A percentile compares a stretch with the other conserved stretches of the same genome.
Evolutionary conservation across 2,329 filamentous ascomycete genomes (phyloP).

Genomic region (Botrytis pseudocinerea): DNA sequence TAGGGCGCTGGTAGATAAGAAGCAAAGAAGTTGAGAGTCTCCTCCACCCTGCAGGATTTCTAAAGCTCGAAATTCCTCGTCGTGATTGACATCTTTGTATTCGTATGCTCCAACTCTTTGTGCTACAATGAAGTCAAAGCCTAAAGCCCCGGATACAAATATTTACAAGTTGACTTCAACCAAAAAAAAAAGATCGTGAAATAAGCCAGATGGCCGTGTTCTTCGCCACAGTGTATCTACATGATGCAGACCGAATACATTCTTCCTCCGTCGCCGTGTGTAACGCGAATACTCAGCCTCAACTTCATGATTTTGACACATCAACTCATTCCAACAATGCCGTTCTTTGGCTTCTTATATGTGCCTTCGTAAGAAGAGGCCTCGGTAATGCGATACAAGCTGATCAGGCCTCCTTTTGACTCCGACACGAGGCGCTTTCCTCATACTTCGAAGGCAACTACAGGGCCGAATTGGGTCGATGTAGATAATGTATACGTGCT

Average conservation of each 20-base stretch:
- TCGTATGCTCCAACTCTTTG: slow-evolving; percentile 11
- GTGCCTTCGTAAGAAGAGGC: background rate
- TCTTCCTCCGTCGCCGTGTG: background rate
- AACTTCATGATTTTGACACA: background rate
- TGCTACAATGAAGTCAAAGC: too few relatives aligned
- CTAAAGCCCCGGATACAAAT: too few relatives aligned
- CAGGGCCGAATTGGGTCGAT: background rate
- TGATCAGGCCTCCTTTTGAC: background rate
- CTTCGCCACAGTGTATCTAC: too few relatives aligned
- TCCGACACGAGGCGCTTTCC: background rate
- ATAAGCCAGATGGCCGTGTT: too few relatives aligned
- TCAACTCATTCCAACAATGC: background rate
- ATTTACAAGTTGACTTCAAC: too few relatives aligned
- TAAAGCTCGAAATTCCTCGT: slow-evolving; percentile 28
- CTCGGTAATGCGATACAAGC: background rate
- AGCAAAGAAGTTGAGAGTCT: slow-evolving; percentile 17
- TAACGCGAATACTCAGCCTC: background rate
- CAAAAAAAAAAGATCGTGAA: too few relatives aligned
- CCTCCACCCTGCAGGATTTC: slow-evolving; percentile 17
- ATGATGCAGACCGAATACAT: too few relatives aligned
- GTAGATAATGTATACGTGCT: background rate
- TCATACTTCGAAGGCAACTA: background rate
- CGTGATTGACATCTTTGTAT: slow-evolving; percentile 19
- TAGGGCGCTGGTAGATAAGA: slow-evolving; percentile 23
- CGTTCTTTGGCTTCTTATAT: background rate